These are phyloP conservation scores for Lachancea thermotolerans DNA, from an alignment of 805 yeast genomes.

Conservation along the genomic window DNA sequence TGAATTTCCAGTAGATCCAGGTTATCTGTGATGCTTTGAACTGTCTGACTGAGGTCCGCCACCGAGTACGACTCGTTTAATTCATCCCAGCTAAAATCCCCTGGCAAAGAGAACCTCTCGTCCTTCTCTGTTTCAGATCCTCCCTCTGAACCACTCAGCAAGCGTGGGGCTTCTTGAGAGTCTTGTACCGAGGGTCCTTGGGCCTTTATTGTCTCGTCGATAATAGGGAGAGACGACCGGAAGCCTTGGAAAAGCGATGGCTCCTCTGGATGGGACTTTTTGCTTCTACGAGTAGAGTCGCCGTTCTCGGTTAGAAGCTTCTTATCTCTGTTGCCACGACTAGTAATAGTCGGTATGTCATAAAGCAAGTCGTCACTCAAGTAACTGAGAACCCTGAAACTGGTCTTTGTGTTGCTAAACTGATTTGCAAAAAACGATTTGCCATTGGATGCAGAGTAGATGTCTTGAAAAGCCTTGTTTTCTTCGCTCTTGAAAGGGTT, in stretches of 20 bases:
- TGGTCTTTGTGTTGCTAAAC: constrained; percentile 33
- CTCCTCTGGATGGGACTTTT: constrained; percentile 13
- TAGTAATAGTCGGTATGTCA: constrained; percentile 40
- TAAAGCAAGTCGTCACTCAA: constrained; percentile 57
- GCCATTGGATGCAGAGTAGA: constrained; percentile 28
- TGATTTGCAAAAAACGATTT: constrained; percentile 36
- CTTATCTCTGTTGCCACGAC: background rate
- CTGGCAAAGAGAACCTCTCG: constrained; percentile 31
- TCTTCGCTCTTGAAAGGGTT: constrained; percentile 4
- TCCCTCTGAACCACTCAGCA: constrained; percentile 3
- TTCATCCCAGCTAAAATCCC: constrained; percentile 36
- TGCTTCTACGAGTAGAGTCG: constrained; percentile 7
- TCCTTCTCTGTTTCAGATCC: constrained; percentile 14
- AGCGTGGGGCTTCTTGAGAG: constrained; percentile 14
- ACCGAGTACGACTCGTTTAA: constrained; percentile 39
- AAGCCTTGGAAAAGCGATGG: constrained; percentile 67
- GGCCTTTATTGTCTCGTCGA: constrained; percentile 38
- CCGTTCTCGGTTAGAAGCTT: constrained; percentile 13
- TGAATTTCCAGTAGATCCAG: constrained; percentile 54
- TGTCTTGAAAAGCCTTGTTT: constrained; percentile 19
- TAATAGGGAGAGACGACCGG: constrained; percentile 48
- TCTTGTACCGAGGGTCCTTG: constrained; percentile 17
- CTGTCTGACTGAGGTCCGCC: constrained; percentile 33
- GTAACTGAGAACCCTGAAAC: constrained; percentile 43
- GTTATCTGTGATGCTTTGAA: constrained; percentile 37